Evolutionary conservation across 228 moss, liverwort and hornwort species (phyloP).

Genomic region (Sphagnum fallax): DNA sequence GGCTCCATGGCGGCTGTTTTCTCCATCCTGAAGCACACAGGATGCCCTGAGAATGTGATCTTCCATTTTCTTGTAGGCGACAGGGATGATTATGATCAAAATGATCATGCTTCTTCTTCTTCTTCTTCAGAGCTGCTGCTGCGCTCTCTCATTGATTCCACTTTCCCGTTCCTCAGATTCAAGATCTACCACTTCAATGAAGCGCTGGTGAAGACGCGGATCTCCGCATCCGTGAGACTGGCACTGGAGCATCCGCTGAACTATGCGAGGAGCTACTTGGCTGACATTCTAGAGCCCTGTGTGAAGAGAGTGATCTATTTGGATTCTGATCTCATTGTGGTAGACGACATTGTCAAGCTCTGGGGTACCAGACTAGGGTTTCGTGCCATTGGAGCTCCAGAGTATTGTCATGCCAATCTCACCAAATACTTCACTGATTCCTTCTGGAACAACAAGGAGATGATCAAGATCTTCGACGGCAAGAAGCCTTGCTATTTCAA

Average conservation of each 20-base stretch:
- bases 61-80: constrained; percentile 77
- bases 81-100: constrained; percentile 32
- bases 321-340: constrained; percentile 84
- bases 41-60: constrained; percentile 80
- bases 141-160: constrained; percentile 46
- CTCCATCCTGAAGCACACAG: constrained; percentile 79
- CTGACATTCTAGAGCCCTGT: constrained; percentile 65
- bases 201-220: constrained; percentile 56
- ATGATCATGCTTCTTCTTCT: too few relatives aligned
- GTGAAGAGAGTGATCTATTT: constrained; percentile 75
- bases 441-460: constrained; percentile 54
- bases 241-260: constrained; percentile 80
- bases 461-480: constrained; percentile 50
- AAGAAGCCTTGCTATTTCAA: constrained; percentile 85
- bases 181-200: constrained; percentile 84
- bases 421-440: constrained; percentile 73
- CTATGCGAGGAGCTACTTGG: constrained; percentile 76
- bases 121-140: constrained; percentile 5
- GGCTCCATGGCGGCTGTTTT: constrained; percentile 86
- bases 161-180: constrained; percentile 70
- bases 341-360: constrained; percentile 79
- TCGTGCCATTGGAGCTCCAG: constrained; percentile 69
- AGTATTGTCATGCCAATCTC: constrained; percentile 84
- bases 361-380: constrained; percentile 67
- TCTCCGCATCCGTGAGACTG: constrained; percentile 63